phyloP scores from a whole-genome alignment of 1,284 basidiomycete genomes.

The Sporisorium reilianum region DNA sequence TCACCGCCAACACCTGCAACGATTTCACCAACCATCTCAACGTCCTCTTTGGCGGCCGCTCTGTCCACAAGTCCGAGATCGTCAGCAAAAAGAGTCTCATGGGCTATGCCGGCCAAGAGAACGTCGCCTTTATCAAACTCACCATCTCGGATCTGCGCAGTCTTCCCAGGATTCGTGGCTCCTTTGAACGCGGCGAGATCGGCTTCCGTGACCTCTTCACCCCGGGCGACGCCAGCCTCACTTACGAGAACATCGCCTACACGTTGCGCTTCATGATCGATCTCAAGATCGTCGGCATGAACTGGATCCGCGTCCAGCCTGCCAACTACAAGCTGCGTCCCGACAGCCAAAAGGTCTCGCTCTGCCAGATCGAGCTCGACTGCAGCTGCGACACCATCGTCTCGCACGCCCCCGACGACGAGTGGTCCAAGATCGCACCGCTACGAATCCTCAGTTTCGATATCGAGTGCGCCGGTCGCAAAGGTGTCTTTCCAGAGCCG shows the following conservation, averaged over 20 bases:
- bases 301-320: slow-evolving; percentile 63
- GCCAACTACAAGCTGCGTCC: slow-evolving; percentile 62
- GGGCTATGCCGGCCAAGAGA: slow-evolving; percentile 64
- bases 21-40: slow-evolving; percentile 67
- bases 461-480: slow-evolving; percentile 69
- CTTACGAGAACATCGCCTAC: slow-evolving; percentile 68
- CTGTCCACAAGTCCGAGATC: slow-evolving; percentile 54
- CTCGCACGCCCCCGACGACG: slow-evolving; percentile 65
- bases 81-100: slow-evolving; percentile 65
- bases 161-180: slow-evolving; percentile 61
- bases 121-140: slow-evolving; percentile 66
- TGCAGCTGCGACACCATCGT: slow-evolving; percentile 60
- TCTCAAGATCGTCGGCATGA: slow-evolving; percentile 68
- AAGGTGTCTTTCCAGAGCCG: slow-evolving; percentile 68
- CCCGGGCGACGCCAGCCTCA: slow-evolving; percentile 59
- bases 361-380: slow-evolving; percentile 67
- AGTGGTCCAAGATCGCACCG: slow-evolving; percentile 67
- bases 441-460: slow-evolving; percentile 68
- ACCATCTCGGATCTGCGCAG: slow-evolving; percentile 60
- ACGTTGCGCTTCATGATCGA: slow-evolving; percentile 69
- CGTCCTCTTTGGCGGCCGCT: slow-evolving; percentile 54
- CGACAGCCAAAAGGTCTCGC: slow-evolving; percentile 52
- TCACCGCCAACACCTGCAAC: slow-evolving; percentile 57
- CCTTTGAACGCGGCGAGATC: slow-evolving; percentile 66
- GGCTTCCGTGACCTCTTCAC: slow-evolving; percentile 65